Base-by-base conservation (phyloP, 2,329 filamentous ascomycete species). In the Epichloe typhina region DNA sequence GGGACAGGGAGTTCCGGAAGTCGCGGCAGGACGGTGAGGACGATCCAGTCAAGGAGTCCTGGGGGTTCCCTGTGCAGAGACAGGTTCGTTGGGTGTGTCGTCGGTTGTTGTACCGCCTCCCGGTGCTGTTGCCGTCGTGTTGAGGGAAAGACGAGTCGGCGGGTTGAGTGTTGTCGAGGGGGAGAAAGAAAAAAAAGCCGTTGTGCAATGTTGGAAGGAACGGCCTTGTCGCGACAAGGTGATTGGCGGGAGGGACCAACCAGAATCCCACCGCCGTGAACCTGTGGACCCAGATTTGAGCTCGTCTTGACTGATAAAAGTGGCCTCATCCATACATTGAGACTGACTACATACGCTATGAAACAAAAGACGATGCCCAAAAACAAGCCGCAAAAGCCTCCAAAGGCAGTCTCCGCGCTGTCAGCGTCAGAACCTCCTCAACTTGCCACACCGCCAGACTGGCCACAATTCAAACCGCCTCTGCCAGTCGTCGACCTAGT, bases 391-490 rank as follows among this genome's bases (percentile, higher is more conserved):
- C 52, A 59, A 50, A 68, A 64, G 43, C 43, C 54, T 2, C 47
- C 57, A 38, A 59, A 61, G 48, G 9, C 2, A 49, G n/a, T 52
- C 31, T 15, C 51, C 33, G 50, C 54, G 52, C 52, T 54, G 6
- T 50, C 53, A 50, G 50, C 49, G 6, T 50, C 53, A 50, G 50
- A 47, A 15, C 42, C 45, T 1, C 17, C 53, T 11, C 52, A 52
- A 21, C 49, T 57, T 17, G 43, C 53, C n/a, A 38, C 61, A 41
- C 60, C 68, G 43, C 66, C 72, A 36, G 76, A 77, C 46, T 91
- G 88, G 88, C 87, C 88, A 37, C 67, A 71, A 21, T 80, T 94
- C 63, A 78, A 75, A 55, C 86, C 88, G 15, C 66, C 82, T 9
- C 67, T 89, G 42, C 83, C 86, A 44, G 68, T 84, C 43, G 70